Conservation (phyloP, 495 filamentous ascomycete genomes). For the Penicillium longicatenatum region DNA sequence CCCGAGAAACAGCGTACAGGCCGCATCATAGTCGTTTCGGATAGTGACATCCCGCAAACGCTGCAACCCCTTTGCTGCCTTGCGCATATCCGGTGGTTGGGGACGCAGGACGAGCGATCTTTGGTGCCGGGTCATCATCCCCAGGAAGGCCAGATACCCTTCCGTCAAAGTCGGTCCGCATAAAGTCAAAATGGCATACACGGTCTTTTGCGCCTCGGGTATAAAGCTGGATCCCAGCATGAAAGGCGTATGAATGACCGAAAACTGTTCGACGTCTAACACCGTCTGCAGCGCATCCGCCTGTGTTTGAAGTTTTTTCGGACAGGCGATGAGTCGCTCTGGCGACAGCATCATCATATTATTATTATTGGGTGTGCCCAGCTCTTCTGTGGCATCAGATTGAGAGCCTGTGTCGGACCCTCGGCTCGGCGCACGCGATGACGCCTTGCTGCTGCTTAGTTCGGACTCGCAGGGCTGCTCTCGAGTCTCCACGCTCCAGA, state of each 20-base stretch:
- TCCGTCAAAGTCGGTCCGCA: constrained; percentile 26
- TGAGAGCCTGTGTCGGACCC: constrained; percentile 13
- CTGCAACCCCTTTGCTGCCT: constrained; percentile 29
- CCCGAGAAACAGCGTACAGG: constrained; percentile 29
- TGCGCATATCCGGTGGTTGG: constrained; percentile 24
- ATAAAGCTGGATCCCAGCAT: constrained; percentile 25
- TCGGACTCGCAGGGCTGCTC: constrained; percentile 7
- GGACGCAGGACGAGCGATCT: constrained; percentile 26
- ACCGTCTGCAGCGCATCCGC: constrained; percentile 31
- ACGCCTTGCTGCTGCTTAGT: constrained; percentile 6
- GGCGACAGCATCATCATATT: constrained; percentile 14
- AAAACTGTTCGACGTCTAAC: constrained; percentile 25
- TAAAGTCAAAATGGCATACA: constrained; percentile 24
- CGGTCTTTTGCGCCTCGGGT: constrained; percentile 17
- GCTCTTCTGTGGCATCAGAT: constrained; percentile 7
- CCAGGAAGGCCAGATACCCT: constrained; percentile 30
- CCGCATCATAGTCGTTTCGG: constrained; percentile 26
- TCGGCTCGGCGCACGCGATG: constrained; percentile 9
- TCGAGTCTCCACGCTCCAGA: constrained; percentile 21
- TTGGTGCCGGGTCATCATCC: constrained; percentile 30
- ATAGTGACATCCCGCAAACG: constrained; percentile 25
- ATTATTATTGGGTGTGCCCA: constrained; percentile 7
- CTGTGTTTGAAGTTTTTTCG: constrained; percentile 20
- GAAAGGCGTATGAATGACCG: constrained; percentile 29
- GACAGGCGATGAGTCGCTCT: constrained; percentile 22